A percentile compares a stretch with the other conserved stretches of the same genome.
These are phyloP conservation scores for Peterozyma xylosa DNA, from an alignment of 805 yeast genomes.

Conservation along the genomic window DNA sequence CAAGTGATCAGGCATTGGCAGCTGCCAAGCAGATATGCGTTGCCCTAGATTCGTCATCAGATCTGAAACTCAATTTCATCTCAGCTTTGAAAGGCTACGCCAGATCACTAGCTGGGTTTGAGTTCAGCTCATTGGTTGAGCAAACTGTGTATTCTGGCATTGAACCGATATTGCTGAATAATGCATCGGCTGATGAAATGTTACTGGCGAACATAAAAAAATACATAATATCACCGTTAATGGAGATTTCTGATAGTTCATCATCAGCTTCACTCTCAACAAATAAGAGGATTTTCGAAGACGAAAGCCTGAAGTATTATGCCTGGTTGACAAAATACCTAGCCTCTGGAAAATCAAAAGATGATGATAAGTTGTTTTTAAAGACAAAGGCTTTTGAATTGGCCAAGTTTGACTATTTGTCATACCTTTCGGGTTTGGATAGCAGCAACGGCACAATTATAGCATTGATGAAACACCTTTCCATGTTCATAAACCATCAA, in stretches of 20 bases:
- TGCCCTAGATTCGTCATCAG: slow-evolving; percentile 4
- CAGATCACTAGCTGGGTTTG: background rate
- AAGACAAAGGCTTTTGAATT: slow-evolving; percentile 22
- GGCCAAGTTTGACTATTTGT: slow-evolving; percentile 22
- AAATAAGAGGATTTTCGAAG: slow-evolving; percentile 22
- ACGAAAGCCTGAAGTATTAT: slow-evolving; percentile 27
- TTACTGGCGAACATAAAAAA: slow-evolving; percentile 10
- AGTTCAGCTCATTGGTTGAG: background rate
- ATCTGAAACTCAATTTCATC: slow-evolving; percentile 3
- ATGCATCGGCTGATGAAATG: slow-evolving; percentile 9
- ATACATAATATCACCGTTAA: slow-evolving; percentile 11
- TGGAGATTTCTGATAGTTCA: slow-evolving; percentile 1
- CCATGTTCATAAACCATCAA: slow-evolving; percentile 3
- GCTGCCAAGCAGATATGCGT: slow-evolving; percentile 14
- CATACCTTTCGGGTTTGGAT: slow-evolving; percentile 18
- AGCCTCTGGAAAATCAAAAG: slow-evolving; percentile 22
- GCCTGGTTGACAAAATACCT: slow-evolving; percentile 26
- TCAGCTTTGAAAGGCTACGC: slow-evolving; percentile 3
- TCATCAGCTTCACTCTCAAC: slow-evolving; percentile 7
- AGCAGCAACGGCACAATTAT: background rate
- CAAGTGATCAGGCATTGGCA: slow-evolving; percentile 12
- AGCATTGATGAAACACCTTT: slow-evolving; percentile 1
- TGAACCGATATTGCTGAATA: slow-evolving; percentile 3
- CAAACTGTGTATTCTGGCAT: background rate
- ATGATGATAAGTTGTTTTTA: slow-evolving; percentile 23